Conservation (phyloP, 2,329 filamentous ascomycete genomes). For the Diaporthe amygdali region DNA sequence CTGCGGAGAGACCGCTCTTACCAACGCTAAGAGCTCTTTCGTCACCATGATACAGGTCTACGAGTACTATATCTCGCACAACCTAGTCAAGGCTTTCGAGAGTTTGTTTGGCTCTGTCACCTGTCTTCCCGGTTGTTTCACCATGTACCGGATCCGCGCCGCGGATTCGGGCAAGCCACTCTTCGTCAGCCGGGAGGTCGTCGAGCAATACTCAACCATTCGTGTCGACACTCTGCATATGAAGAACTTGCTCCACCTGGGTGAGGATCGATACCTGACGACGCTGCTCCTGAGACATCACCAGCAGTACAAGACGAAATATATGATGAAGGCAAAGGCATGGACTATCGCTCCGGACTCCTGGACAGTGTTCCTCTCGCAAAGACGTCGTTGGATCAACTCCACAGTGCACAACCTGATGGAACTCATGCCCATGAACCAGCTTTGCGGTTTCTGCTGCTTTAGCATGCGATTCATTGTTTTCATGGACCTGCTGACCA, state of each 20-base stretch:
- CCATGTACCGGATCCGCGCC: constrained; percentile 96
- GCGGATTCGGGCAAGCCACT: constrained; percentile 94
- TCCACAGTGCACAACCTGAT: constrained; percentile 97
- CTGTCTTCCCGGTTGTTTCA: constrained; percentile 97
- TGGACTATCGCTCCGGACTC: constrained; percentile 98
- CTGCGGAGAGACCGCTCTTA: constrained; percentile 92
- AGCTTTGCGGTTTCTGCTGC: constrained; percentile 99
- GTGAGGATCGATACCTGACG: constrained; percentile 96
- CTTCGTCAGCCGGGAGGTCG: constrained; percentile 91
- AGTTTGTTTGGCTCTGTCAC: constrained; percentile 97
- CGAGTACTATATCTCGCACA: constrained; percentile 99
- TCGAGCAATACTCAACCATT: constrained; percentile 87
- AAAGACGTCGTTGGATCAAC: constrained; percentile 99
- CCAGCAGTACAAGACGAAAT: constrained; percentile 97
- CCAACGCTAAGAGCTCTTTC: constrained; percentile 90
- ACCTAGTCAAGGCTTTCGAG: constrained; percentile 95
- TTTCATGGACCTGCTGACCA: constrained; percentile 91
- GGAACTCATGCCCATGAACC: constrained; percentile 89
- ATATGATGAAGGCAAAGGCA: constrained; percentile 87
- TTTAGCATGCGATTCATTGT: constrained; percentile 99
- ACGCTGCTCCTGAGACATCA: constrained; percentile 93
- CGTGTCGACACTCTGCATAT: constrained; percentile 98
- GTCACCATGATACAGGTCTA: constrained; percentile 99
- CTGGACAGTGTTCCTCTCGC: constrained; percentile 93
- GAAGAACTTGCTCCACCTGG: constrained; percentile 96